Conservation (phyloP, 805 yeast genomes). For the Starmerella bacillaris region DNA sequence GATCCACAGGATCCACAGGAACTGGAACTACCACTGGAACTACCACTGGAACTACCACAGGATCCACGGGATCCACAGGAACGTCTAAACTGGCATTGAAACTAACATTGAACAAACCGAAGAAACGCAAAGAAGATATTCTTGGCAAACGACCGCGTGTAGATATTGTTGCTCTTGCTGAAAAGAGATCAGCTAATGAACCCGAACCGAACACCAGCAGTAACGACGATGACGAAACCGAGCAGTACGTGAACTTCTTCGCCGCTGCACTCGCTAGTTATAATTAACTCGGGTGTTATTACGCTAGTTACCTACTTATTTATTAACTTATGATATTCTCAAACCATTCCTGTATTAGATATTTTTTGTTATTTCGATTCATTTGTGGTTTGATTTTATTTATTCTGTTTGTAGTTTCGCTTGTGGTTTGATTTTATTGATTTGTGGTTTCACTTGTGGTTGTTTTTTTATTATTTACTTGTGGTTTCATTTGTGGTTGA, state of each 20-base stretch:
- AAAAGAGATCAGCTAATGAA: not conserved
- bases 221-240: not conserved
- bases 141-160: slow-evolving; percentile 16
- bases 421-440: too few relatives aligned
- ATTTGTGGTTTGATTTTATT: too few relatives aligned
- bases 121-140: slow-evolving; percentile 5
- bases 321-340: too few relatives aligned
- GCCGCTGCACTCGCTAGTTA: not conserved
- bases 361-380: too few relatives aligned
- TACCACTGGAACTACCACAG: not conserved
- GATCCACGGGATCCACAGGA: not conserved
- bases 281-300: too few relatives aligned
- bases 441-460: too few relatives aligned
- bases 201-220: not conserved
- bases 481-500: too few relatives aligned
- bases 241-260: not conserved
- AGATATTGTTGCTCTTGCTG: slow-evolving; percentile 15
- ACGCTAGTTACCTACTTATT: too few relatives aligned
- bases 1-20: not conserved
- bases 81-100: slow-evolving; percentile 11
- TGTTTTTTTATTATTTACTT: too few relatives aligned
- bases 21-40: not conserved
- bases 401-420: too few relatives aligned
- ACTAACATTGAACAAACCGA: slow-evolving; percentile 11
- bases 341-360: too few relatives aligned